These are phyloP conservation scores for Musa acuminata DNA, from an alignment of 176 grass and related monocot genomes.

Conservation along the genomic window DNA sequence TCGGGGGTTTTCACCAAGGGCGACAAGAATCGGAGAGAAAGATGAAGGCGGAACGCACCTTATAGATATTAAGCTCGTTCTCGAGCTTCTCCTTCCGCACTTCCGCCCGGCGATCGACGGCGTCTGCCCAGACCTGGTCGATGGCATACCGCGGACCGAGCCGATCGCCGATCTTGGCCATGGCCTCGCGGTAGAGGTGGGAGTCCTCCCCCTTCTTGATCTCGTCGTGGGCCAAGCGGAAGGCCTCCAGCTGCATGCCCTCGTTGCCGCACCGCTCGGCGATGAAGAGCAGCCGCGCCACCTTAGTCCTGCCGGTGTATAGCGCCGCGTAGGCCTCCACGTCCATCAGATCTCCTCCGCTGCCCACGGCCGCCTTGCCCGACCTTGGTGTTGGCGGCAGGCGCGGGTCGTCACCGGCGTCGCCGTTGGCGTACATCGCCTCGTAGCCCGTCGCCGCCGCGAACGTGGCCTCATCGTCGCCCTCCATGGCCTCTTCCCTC, in stretches of 20 bases:
- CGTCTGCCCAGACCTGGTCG: conserved; percentile 54
- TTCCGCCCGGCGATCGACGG: conserved; percentile 40
- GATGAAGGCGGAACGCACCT: conserved; percentile 27
- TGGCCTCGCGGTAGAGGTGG: conserved; percentile 44
- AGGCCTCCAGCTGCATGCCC: conserved; percentile 52
- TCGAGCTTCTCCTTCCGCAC: conserved; percentile 81
- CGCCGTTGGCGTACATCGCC: conserved; percentile 34
- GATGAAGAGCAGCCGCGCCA: conserved; percentile 64
- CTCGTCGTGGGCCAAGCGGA: conserved; percentile 83
- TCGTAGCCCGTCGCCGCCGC: conserved; percentile 29
- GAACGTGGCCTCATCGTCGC: conserved; percentile 30
- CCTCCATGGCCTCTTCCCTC: conserved; percentile 39
- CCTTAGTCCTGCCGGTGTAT: conserved; percentile 52
- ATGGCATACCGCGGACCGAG: conserved; percentile 35
- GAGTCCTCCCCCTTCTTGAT: conserved; percentile 55
- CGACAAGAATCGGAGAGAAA: not conserved
- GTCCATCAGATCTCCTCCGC: conserved; percentile 65
- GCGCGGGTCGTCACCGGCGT: conserved; percentile 8
- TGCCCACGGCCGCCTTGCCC: conserved; percentile 2
- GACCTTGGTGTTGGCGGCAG: conserved; percentile 27
- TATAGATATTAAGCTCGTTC: conserved; percentile 75
- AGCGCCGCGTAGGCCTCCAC: conserved; percentile 85
- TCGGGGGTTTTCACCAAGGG: not conserved
- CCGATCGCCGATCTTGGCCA: conserved; percentile 35
- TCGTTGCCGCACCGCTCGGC: conserved; percentile 50